Evolutionary conservation across 169 alveolate genomes (phyloP).

Genomic region (Cryptosporidium sp.): DNA sequence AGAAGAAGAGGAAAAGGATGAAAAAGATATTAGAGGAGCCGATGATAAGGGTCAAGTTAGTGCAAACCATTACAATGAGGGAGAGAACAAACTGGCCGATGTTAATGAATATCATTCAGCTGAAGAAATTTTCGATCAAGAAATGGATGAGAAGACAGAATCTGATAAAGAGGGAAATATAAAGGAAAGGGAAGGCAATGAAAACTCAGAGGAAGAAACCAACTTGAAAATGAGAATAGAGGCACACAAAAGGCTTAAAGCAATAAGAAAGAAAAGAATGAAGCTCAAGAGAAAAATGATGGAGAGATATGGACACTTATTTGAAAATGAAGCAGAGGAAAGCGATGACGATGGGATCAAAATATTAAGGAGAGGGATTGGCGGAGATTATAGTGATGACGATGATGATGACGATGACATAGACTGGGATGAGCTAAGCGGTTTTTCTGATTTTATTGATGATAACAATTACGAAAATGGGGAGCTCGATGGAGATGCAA

Average conservation of each 20-base stretch:
- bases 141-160: background rate
- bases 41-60: background rate
- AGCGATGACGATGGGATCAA: constrained; percentile 50
- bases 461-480: constrained; percentile 24
- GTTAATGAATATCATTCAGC: background rate
- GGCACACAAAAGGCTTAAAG: constrained; percentile 6
- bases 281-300: constrained; percentile 28
- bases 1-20: no score
- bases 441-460: constrained; percentile 69
- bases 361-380: constrained; percentile 13
- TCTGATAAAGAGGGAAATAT: background rate
- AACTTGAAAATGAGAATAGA: background rate
- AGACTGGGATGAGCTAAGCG: constrained; percentile 70
- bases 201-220: background rate
- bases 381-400: constrained; percentile 4
- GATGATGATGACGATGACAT: constrained; percentile 49
- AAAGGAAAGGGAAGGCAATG: background rate
- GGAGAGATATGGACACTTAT: constrained; percentile 53
- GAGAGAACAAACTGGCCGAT: background rate
- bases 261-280: constrained; percentile 42
- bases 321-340: constrained; percentile 74
- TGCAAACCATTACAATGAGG: background rate
- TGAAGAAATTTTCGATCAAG: background rate
- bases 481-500: constrained; percentile 60
- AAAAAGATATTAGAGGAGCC: background rate